Evolutionary conservation across 768 basidiomycete genomes (phyloP), one percentile per base, ranked within the genome.

Genomic region (Macrolepiota albuminosa): DNA sequence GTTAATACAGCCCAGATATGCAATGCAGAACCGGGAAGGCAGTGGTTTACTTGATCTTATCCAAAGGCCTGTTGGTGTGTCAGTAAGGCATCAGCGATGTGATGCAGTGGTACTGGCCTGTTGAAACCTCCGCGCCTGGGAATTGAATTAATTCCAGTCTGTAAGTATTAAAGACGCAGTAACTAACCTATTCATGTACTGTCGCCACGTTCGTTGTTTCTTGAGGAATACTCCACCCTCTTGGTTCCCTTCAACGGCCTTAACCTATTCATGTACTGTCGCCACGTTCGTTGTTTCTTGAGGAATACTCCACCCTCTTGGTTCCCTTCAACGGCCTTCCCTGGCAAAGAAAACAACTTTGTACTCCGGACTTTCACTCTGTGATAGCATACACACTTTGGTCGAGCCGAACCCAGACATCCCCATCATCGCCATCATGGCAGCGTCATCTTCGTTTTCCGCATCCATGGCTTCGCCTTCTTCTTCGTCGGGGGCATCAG

Each of bases 261-360:
- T 51, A 66, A 87, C 85, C 94, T 84, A 72, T 98, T 98, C 96
- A 99, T 99, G 73, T 99, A 99, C 73, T 98, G 96, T 64, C 94
- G 81, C 95, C 94, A 96, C 29, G 93, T 95, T 61, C 93, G 79
- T 58, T 83, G 84, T 75, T 93, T 94, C 81, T 91, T 94, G 65
- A 89, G 73, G 56, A 84, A 72, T 39, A 78, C 81, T 40, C 61
- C 67, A 47, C 88, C 89, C 62, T 89, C 88, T 73, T 95, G 89
- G 61, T 96, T 94, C 26, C 93, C 91, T 40, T 81, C 77, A 39
- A 95, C 91, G 50, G 80, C 83, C 68, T 91, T 46, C 88, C 89
- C 93, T 93, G 66, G 9, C 42, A 43, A 14, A 55, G 31, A 50
- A 43, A 50, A 40, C n/a, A 37, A 54, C 42, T 49, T 54, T 10